Conservation (phyloP, 2,329 filamentous ascomycete genomes). For the Beauveria pseudobassiana region DNA sequence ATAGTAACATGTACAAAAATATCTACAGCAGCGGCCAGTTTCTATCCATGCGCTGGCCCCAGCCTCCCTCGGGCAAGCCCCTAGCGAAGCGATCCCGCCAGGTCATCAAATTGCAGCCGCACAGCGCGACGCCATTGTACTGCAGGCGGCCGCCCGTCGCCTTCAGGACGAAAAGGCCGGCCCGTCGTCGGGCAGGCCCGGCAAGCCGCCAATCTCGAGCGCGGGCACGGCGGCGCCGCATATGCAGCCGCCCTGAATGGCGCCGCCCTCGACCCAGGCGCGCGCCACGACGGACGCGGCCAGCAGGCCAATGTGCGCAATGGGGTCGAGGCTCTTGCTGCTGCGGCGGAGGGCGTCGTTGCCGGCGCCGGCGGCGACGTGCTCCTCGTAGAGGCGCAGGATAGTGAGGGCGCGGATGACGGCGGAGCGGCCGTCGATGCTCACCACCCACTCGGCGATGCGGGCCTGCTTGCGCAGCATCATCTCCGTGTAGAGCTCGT, state of each 20-base stretch:
- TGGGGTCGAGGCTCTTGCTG: background rate
- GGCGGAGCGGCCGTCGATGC: conserved; percentile 1
- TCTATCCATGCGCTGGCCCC: conserved; percentile 4
- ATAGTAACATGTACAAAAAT: background rate
- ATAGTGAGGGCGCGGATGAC: background rate
- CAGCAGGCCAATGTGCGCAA: background rate
- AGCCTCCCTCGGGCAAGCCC: background rate
- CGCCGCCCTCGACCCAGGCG: conserved; percentile 7
- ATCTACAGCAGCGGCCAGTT: conserved; percentile 5
- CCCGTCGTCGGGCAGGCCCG: background rate
- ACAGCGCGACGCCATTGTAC: conserved; percentile 7
- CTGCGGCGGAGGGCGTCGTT: background rate
- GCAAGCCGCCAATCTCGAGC: background rate
- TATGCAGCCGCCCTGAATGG: background rate
- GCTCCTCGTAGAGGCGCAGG: conserved; percentile 4
- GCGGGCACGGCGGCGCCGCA: background rate
- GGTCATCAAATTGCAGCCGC: background rate
- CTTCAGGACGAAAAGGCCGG: background rate
- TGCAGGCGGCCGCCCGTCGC: background rate
- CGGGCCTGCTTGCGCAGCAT: conserved; percentile 1
- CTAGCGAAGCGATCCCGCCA: conserved; percentile 5
- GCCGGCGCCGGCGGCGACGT: background rate
- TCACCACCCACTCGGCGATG: conserved; percentile 3
- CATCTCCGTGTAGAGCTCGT: conserved; percentile 8
- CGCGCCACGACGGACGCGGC: conserved; percentile 3